Percentiles rank a stretch among this genome's conserved stretches.
Evolutionary conservation across 192 early-diverging fungal genomes (phyloP).

Genomic region (Coemansia umbellata): DNA sequence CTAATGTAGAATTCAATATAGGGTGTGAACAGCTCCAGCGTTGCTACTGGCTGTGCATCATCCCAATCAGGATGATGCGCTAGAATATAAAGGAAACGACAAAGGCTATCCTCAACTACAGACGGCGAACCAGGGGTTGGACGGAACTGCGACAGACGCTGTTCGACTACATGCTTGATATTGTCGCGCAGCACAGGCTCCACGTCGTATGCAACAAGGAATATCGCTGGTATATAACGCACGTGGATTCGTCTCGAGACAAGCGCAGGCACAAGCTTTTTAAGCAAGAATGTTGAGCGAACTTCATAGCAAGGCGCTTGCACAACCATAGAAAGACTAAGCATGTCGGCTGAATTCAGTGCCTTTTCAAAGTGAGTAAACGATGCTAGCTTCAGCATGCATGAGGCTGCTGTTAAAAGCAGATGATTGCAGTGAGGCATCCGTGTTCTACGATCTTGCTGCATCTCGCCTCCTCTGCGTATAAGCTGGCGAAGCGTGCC

Average conservation of each 20-base stretch:
- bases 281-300: slow-evolving; percentile 61
- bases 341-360: slow-evolving; percentile 55
- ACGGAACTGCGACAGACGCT: slow-evolving; percentile 54
- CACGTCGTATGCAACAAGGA: slow-evolving; percentile 85
- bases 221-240: slow-evolving; percentile 66
- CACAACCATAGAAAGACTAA: slow-evolving; percentile 57
- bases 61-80: slow-evolving; percentile 86
- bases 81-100: slow-evolving; percentile 68
- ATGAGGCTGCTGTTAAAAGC: slow-evolving; percentile 61
- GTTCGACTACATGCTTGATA: slow-evolving; percentile 56
- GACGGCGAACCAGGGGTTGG: slow-evolving; percentile 45
- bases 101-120: slow-evolving; percentile 58
- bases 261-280: slow-evolving; percentile 70
- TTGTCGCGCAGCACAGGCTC: slow-evolving; percentile 64
- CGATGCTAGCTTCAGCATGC: slow-evolving; percentile 61
- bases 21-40: slow-evolving; percentile 51
- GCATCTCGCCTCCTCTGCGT: slow-evolving; percentile 62
- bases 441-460: slow-evolving; percentile 21
- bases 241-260: slow-evolving; percentile 57
- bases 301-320: slow-evolving; percentile 82
- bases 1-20: slow-evolving; percentile 88
- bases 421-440: slow-evolving; percentile 56
- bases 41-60: slow-evolving; percentile 24
- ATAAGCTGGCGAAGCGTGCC: slow-evolving; percentile 61
- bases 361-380: slow-evolving; percentile 49